Evolutionary conservation across 1,139 yeast species (phyloP), one percentile per base, ranked within the genome.

Genomic region (Wickerhamomyces sp.): DNA sequence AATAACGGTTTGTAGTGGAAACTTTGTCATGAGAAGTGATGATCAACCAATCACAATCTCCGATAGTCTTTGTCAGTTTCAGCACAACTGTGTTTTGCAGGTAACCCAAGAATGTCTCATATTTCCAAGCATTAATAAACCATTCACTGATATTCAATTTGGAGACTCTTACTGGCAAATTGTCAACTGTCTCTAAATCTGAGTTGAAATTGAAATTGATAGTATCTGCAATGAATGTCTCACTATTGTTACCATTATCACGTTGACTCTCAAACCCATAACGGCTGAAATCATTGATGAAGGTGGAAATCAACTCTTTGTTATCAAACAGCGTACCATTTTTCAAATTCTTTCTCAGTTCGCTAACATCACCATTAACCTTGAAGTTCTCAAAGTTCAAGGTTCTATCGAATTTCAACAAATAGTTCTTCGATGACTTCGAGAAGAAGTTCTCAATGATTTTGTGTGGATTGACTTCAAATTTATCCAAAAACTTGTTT

Each of bases 41-140:
- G 23, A 58, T 55, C 28, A 58, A 42, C 62, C 62, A 58, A 36
- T 57, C 60, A 45, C 62, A 58, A 27, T 58, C 61, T 33, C 60
- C 62, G 27, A 58, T 51, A 23, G 57, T 54, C 40, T 55, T 57
- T 5, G 61, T 58, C 23, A 58, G 37, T 39, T 58, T 58, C 31
- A 58, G 36, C 12, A 58, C 53, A 30, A 57, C 47, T 10, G 62
- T 56, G 39, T 58, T 58, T 17, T 56, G 55, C 24, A 58, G 45
- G 23, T 50, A 52, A 6, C 58, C 57, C 34, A 55, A 42, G 32
- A 58, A 58, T 12, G 59, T 56, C 37, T 58, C 62, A 37, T 57
- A 55, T 36, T 58, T 58, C 62, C 62, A 58, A 12, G 62, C 54
- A 26, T 57, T 56, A 30, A 58, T 58, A 30, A 58, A 56, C 60